These are phyloP conservation scores for Phytophthora parvispora DNA, from an alignment of 352 stramenopile genomes.

Conservation along the genomic window DNA sequence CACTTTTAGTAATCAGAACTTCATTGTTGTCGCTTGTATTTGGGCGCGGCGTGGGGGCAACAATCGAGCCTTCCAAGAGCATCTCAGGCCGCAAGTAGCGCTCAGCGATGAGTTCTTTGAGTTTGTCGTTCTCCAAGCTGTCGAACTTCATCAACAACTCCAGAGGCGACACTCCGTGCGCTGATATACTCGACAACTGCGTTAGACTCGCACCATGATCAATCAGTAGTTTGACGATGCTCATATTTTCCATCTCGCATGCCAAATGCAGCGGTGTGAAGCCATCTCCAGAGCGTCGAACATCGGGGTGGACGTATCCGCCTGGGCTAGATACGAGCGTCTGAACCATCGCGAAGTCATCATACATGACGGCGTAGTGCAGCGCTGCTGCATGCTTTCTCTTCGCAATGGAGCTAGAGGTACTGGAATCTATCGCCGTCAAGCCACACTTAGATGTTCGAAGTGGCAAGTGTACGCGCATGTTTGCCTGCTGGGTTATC, in stretches of 20 bases:
- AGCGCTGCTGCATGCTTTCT: conserved; percentile 65
- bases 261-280: conserved; percentile 78
- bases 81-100: conserved; percentile 54
- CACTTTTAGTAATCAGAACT: background rate
- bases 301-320: conserved; percentile 60
- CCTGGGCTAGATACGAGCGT: conserved; percentile 40
- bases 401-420: conserved; percentile 28
- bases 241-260: conserved; percentile 63
- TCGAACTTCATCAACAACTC: conserved; percentile 66
- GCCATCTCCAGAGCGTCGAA: conserved; percentile 64
- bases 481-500: conserved; percentile 60
- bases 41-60: background rate
- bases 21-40: background rate
- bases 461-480: conserved; percentile 70
- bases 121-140: conserved; percentile 48
- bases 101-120: conserved; percentile 52
- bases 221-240: conserved; percentile 57
- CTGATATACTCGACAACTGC: conserved; percentile 53
- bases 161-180: conserved; percentile 56
- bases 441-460: conserved; percentile 36
- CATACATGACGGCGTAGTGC: conserved; percentile 77
- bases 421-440: conserved; percentile 13
- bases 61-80: conserved; percentile 45
- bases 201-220: conserved; percentile 61
- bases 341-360: conserved; percentile 50